phyloP scores from a whole-genome alignment of 352 stramenopile genomes.

The Thalassiosira sp. region DNA sequence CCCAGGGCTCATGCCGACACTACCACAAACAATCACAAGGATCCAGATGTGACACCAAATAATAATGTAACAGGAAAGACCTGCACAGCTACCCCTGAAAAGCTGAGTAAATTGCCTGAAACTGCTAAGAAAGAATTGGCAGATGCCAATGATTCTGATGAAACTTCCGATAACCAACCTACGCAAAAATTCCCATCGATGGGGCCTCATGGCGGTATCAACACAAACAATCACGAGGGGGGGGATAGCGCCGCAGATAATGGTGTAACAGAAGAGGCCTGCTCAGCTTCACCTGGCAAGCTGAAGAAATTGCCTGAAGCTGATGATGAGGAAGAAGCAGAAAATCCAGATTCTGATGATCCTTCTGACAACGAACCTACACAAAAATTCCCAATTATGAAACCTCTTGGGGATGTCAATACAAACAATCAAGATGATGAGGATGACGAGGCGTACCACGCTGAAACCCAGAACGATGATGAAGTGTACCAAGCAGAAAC shows the following conservation, averaged over 20 bases:
- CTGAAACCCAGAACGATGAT: constrained; percentile 23
- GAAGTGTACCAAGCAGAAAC: constrained; percentile 27
- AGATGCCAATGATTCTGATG: not conserved
- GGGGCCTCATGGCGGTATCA: not conserved
- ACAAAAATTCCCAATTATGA: not conserved
- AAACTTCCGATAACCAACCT: constrained; percentile 1
- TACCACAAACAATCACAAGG: not conserved
- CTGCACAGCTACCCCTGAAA: not conserved
- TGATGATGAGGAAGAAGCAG: not conserved
- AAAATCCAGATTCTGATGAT: not conserved
- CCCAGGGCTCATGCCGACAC: not conserved
- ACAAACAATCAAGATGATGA: constrained; percentile 6
- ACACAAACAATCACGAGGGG: not conserved
- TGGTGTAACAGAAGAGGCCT: not conserved
- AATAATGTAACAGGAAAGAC: not conserved
- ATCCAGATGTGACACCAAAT: not conserved
- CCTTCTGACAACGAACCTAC: constrained; percentile 6
- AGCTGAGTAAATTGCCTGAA: not conserved
- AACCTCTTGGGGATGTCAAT: constrained; percentile 1
- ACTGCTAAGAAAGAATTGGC: not conserved
- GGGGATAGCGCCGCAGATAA: not conserved
- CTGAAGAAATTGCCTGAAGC: not conserved
- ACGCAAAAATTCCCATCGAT: not conserved
- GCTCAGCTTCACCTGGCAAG: not conserved
- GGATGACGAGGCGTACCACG: constrained; percentile 10